Evolutionary conservation across 192 early-diverging fungal genomes (phyloP).

Genomic region (Rhizoclosmatium sp.): DNA sequence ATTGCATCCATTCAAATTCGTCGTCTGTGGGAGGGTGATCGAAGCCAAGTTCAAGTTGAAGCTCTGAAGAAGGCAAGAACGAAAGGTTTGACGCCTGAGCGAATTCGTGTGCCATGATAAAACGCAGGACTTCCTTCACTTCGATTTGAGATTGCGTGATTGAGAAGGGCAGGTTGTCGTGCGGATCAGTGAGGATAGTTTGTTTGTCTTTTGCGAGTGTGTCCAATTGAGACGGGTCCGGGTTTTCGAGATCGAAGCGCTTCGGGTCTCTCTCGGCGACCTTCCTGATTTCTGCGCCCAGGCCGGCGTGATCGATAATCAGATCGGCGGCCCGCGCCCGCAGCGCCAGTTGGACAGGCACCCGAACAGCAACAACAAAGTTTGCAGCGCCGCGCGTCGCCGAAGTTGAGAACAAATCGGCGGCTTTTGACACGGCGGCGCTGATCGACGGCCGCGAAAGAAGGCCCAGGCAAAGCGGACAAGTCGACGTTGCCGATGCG

Average conservation of each 20-base stretch:
- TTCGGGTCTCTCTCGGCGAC: conserved; percentile 22
- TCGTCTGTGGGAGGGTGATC: conserved; percentile 60
- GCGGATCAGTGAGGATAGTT: background rate
- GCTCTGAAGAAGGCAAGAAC: conserved; percentile 52
- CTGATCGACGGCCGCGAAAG: conserved; percentile 35
- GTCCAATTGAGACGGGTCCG: background rate
- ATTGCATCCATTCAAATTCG: conserved; percentile 71
- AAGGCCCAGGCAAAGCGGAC: conserved; percentile 55
- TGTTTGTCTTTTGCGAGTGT: background rate
- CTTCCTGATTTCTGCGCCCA: background rate
- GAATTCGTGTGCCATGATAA: conserved; percentile 45
- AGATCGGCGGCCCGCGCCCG: conserved; percentile 37
- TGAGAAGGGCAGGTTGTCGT: background rate
- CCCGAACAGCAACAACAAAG: conserved; percentile 34
- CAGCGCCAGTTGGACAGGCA: conserved; percentile 53
- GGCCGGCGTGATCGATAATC: background rate
- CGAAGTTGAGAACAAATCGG: conserved; percentile 8
- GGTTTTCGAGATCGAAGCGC: background rate
- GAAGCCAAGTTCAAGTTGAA: conserved; percentile 60
- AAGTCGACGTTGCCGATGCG: background rate
- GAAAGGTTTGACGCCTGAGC: conserved; percentile 42
- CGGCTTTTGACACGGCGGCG: conserved; percentile 15
- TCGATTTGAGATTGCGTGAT: conserved; percentile 37
- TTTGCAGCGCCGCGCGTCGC: conserved; percentile 14
- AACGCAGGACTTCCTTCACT: conserved; percentile 69